A percentile compares a stretch with the other conserved stretches of the same genome.
These are phyloP conservation scores for Pythium phragmiticola DNA, from an alignment of 352 stramenopile genomes.

Conservation along the genomic window DNA sequence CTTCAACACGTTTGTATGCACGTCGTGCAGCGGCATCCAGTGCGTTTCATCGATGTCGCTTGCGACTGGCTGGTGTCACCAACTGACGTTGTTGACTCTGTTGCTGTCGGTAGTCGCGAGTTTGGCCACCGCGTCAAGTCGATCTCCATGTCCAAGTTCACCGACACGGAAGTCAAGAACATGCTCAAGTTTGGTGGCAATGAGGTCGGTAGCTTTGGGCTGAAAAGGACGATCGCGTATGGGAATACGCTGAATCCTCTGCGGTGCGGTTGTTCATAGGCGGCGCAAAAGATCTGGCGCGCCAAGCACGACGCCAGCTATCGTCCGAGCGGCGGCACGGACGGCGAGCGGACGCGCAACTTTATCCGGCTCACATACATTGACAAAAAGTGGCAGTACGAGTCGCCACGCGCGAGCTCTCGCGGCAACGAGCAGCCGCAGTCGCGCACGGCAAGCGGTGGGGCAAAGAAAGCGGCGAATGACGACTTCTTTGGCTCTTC, in stretches of 20 bases:
- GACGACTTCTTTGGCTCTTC: constrained; percentile 51
- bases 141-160: constrained; percentile 94
- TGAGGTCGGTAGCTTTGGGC: constrained; percentile 42
- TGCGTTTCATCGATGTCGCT: constrained; percentile 31
- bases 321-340: constrained; percentile 62
- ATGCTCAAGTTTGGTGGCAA: constrained; percentile 89
- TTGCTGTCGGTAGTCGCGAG: constrained; percentile 48
- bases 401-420: constrained; percentile 59
- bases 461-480: constrained; percentile 44
- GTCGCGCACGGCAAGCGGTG: constrained; percentile 46
- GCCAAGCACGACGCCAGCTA: constrained; percentile 82
- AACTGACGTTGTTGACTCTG: neutral
- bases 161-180: constrained; percentile 89
- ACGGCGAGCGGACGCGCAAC: constrained; percentile 84
- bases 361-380: constrained; percentile 89
- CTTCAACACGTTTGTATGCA: constrained; percentile 95
- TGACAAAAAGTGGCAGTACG: constrained; percentile 86
- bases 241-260: neutral
- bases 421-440: constrained; percentile 35
- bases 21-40: constrained; percentile 92
- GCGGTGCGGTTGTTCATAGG: constrained; percentile 28
- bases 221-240: neutral
- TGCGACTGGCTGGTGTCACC: constrained; percentile 1
- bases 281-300: constrained; percentile 84
- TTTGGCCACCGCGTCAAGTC: constrained; percentile 93